These are phyloP conservation scores for Beauveria sp. DNA, from an alignment of 2,329 filamentous ascomycete genomes.

Conservation along the genomic window DNA sequence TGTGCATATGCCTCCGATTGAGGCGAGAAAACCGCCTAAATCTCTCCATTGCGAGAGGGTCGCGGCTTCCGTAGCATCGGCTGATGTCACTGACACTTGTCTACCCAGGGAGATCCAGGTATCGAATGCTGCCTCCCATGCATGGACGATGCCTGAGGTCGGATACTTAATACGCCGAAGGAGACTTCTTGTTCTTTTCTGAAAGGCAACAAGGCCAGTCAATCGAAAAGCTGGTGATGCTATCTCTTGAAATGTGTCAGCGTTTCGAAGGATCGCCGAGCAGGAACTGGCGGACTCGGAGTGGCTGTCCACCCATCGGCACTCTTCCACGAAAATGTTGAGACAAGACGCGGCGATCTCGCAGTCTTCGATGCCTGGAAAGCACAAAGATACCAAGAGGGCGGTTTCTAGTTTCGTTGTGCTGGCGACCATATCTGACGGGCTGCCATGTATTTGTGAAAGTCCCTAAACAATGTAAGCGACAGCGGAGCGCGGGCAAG, in stretches of 20 bases:
- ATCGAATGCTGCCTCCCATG: slow-evolving; percentile 60
- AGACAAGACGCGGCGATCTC: slow-evolving; percentile 57
- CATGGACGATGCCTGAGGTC: slow-evolving; percentile 57
- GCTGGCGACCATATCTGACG: slow-evolving; percentile 45
- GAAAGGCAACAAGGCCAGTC: slow-evolving; percentile 62
- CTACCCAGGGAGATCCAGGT: slow-evolving; percentile 58
- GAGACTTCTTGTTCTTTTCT: slow-evolving; percentile 55
- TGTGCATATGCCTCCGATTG: slow-evolving; percentile 58
- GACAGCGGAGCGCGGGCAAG: not conserved
- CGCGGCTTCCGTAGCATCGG: slow-evolving; percentile 47
- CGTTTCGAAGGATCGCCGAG: slow-evolving; percentile 50
- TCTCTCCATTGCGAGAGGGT: slow-evolving; percentile 60
- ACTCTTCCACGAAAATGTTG: slow-evolving; percentile 55
- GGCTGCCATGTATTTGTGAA: slow-evolving; percentile 44
- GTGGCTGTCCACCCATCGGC: slow-evolving; percentile 43
- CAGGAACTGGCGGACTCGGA: slow-evolving; percentile 43
- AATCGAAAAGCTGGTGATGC: slow-evolving; percentile 57
- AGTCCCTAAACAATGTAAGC: slow-evolving; percentile 37
- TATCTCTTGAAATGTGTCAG: slow-evolving; percentile 53
- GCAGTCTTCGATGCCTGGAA: slow-evolving; percentile 57
- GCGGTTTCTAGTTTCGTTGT: slow-evolving; percentile 53
- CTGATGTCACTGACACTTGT: slow-evolving; percentile 47
- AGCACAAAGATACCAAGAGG: slow-evolving; percentile 57
- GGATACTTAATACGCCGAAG: slow-evolving; percentile 54
- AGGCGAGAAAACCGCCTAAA: slow-evolving; percentile 60